Evolutionary conservation across 305 asterid species (phyloP).

Genomic region (Solanum hybrid): DNA sequence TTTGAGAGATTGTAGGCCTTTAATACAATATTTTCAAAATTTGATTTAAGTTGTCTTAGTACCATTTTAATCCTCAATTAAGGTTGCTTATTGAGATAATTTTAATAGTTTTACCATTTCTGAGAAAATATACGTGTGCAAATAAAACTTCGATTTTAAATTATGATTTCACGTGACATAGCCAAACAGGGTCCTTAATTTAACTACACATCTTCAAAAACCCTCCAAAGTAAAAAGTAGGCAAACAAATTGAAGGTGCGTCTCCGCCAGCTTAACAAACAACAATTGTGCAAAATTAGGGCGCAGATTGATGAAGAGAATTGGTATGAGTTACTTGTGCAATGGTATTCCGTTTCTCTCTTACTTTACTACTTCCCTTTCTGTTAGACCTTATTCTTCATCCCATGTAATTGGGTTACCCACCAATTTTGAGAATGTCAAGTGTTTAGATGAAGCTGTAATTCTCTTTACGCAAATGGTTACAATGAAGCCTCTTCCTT

Average conservation of each 20-base stretch:
- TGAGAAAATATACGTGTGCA: neutral
- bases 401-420: neutral
- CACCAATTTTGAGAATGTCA: neutral
- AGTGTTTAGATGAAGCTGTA: neutral
- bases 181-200: neutral
- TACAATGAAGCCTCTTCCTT: neutral
- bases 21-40: neutral
- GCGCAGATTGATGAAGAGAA: neutral
- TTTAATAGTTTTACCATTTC: too few species aligned
- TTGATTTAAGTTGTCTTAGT: neutral
- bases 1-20: neutral
- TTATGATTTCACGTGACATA: neutral
- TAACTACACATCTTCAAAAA: neutral
- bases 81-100: neutral
- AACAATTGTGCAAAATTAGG: neutral
- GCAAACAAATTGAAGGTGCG: neutral
- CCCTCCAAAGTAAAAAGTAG: neutral
- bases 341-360: neutral
- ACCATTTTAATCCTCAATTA: neutral
- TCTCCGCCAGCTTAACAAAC: neutral
- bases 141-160: neutral
- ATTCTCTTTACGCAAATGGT: neutral
- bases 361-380: neutral
- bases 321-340: neutral
- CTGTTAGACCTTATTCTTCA: neutral